These are phyloP conservation scores for Chloromonas sp. DNA, from an alignment of 163 green algal genomes.

Conservation along the genomic window DNA sequence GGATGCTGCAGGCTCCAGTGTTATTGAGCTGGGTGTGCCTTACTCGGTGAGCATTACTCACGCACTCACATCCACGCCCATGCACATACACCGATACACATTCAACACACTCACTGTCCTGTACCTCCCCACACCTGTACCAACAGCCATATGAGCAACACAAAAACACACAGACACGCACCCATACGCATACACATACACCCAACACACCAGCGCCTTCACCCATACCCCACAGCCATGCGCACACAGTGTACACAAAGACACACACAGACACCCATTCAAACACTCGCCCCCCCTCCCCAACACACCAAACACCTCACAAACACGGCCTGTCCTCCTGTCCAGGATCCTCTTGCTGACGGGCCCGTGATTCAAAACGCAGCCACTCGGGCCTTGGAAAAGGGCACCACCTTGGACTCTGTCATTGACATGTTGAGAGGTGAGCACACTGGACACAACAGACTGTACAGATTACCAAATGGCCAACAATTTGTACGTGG, in stretches of 20 bases:
- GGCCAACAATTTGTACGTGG: too few relatives aligned
- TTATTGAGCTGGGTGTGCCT: slow-evolving; percentile 97
- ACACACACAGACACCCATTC: too few relatives aligned
- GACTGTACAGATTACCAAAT: too few relatives aligned
- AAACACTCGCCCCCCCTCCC: too few relatives aligned
- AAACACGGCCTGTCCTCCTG: background rate
- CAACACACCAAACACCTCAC: background rate
- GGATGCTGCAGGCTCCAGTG: slow-evolving; percentile 72
- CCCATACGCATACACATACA: background rate
- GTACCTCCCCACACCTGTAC: too few relatives aligned
- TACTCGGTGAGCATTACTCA: slow-evolving; percentile 70
- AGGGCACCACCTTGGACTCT: slow-evolving; percentile 68
- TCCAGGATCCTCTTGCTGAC: slow-evolving; percentile 94
- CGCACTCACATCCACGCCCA: too few relatives aligned
- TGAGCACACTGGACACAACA: too few relatives aligned
- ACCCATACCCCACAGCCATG: background rate
- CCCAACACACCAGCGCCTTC: background rate
- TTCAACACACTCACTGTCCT: too few relatives aligned
- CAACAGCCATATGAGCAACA: too few relatives aligned
- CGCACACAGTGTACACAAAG: too few relatives aligned
- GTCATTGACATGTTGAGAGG: background rate
- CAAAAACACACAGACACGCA: too few relatives aligned
- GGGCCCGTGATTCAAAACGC: slow-evolving; percentile 91
- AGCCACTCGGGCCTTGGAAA: slow-evolving; percentile 77
- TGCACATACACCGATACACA: too few relatives aligned